Base-by-base conservation (phyloP, 495 filamentous ascomycete species). In the Penicillium paxilli region DNA sequence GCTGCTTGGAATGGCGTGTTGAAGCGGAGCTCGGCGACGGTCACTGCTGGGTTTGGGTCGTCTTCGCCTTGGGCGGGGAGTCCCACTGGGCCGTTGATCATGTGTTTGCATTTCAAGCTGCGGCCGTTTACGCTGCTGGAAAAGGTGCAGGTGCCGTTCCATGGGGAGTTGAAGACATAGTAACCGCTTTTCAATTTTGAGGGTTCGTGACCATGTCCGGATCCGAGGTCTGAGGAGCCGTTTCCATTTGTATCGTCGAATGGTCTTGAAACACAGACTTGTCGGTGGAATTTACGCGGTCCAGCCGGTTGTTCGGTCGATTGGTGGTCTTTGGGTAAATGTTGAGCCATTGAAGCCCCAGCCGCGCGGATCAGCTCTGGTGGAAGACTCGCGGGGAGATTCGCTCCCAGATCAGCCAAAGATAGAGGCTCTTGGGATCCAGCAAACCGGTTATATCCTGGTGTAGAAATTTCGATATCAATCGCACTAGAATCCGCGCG, bases 71-170 rank as follows among this genome's bases (percentile, higher is more conserved):
- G 19, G n/a, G 38, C n/a, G 32, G 54, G 52, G 12, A 22, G n/a
- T 19, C 51, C 42, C 16, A 49, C 51, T 4, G 56, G 62, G 0
- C 53, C 53, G 9, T 54, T 48, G 11, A 67, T 77, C 46, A 85
- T 73, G 64, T 96, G 90, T 51, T 86, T 87, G 75, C 90, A 94
- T 66, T 85, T 90, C 1, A 96, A 71, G 47, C 81, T 85, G 42
- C 87, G 80, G 17, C 91, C 90, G 28, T 82, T 85, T 28, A 83
- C 78, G 52, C 89, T 86, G 4, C 88, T 90, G 5, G 80, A 72
- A 68, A 96, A 96, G 47, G 92, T 88, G 71, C 92, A 96, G 22
- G 76, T 79, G 16, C 90, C 89, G 49, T 89, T 80, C 92, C 92
- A 96, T 0, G 91, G 92, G n/a, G 86, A 90, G 33, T 78, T 63